A percentile compares a stretch with the other conserved stretches of the same genome.
These are phyloP conservation scores for Alternaria sp. DNA, from an alignment of 2,329 filamentous ascomycete species.

Conservation along the genomic window DNA sequence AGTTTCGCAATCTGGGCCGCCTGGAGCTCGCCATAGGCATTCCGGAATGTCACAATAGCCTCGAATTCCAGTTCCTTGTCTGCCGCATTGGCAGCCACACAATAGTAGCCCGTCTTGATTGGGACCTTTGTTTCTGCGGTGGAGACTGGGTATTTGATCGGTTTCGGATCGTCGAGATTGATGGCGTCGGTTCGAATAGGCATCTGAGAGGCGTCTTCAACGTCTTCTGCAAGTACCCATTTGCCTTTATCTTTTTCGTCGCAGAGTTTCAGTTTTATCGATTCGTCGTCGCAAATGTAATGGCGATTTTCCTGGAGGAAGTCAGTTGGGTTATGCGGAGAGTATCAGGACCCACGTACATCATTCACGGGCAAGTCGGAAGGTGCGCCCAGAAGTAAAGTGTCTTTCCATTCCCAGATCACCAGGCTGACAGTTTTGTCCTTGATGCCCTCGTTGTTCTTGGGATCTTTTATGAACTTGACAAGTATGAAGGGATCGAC, in stretches of 20 bases:
- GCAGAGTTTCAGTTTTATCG: conserved; percentile 73
- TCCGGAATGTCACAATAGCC: conserved; percentile 88
- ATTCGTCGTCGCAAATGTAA: conserved; percentile 78
- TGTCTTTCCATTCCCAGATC: conserved; percentile 94
- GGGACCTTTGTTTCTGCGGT: conserved; percentile 33
- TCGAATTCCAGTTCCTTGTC: conserved; percentile 71
- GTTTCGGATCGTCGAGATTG: conserved; percentile 75
- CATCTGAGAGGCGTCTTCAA: conserved; percentile 72
- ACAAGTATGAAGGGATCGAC: conserved; percentile 88
- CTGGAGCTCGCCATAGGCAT: conserved; percentile 94
- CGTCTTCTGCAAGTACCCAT: conserved; percentile 82
- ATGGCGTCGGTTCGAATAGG: conserved; percentile 81
- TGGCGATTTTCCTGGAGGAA: conserved; percentile 55
- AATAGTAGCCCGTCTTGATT: conserved; percentile 91
- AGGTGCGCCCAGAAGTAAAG: conserved; percentile 75
- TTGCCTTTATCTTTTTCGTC: conserved; percentile 78
- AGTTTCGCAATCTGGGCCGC: conserved; percentile 96
- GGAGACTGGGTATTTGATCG: conserved; percentile 81
- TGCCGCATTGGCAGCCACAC: conserved; percentile 79
- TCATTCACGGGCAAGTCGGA: conserved; percentile 37
- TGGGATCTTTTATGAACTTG: conserved; percentile 70
- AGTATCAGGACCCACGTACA: conserved; percentile 20
- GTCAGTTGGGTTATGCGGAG: conserved; percentile 26
- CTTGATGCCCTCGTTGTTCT: conserved; percentile 61
- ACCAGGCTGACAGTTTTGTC: conserved; percentile 83